Percentiles rank a stretch among this genome's conserved stretches.
Evolutionary conservation across 768 basidiomycete genomes (phyloP).

Genomic region (Tulasnella sp.): DNA sequence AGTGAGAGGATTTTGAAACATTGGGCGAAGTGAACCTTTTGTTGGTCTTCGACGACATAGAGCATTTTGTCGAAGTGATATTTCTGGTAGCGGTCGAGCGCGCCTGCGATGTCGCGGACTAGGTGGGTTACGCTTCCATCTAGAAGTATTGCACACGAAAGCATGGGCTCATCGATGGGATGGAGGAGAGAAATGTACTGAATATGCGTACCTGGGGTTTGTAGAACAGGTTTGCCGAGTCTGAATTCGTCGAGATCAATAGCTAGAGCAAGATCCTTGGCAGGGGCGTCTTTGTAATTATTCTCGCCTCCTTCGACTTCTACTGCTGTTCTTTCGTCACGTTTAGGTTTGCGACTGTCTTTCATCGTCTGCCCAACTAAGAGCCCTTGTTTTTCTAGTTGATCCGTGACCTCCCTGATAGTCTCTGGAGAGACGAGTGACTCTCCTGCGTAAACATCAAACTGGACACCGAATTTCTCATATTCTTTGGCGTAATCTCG

Average conservation of each 20-base stretch:
- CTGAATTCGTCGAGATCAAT: constrained; percentile 44
- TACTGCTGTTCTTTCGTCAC: not conserved
- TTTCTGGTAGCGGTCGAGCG: constrained; percentile 48
- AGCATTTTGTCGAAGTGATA: constrained; percentile 54
- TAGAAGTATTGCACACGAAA: constrained; percentile 29
- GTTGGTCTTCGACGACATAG: constrained; percentile 1
- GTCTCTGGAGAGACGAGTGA: constrained; percentile 44
- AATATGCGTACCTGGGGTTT: constrained; percentile 42
- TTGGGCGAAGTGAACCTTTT: constrained; percentile 2
- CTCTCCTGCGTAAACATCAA: constrained; percentile 50
- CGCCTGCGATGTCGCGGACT: constrained; percentile 51
- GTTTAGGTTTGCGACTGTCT: constrained; percentile 14
- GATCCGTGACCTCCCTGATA: constrained; percentile 44
- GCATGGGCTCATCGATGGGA: not conserved
- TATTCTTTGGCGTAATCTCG: constrained; percentile 47
- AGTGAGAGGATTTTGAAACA: constrained; percentile 12
- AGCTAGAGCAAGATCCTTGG: constrained; percentile 43
- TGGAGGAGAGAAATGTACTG: not conserved
- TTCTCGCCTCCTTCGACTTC: not conserved
- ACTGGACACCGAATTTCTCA: constrained; percentile 47
- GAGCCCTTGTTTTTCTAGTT: constrained; percentile 42
- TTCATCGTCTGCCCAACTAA: constrained; percentile 30
- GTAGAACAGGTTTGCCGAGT: constrained; percentile 48
- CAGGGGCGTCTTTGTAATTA: constrained; percentile 12
- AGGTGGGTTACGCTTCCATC: constrained; percentile 52